Conservation (phyloP, 2,329 filamentous ascomycete species). For the Clarireedia monteithiana region DNA sequence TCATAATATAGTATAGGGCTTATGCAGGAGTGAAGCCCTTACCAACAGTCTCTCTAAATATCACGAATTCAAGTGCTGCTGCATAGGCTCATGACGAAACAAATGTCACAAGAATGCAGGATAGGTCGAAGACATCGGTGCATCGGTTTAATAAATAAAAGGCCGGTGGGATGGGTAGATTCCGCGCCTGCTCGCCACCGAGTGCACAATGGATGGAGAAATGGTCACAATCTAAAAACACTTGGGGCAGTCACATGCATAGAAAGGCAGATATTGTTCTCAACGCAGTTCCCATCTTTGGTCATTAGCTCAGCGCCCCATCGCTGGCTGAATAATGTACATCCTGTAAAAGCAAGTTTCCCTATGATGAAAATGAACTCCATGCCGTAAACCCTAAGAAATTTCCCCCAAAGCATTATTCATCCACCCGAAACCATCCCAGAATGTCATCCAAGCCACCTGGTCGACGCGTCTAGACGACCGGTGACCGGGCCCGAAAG, state of each 20-base stretch:
- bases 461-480: conserved; percentile 3
- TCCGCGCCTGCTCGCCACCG: no score
- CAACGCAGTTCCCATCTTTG: conserved; percentile 14
- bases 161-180: no score
- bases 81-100: no score
- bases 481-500: conserved; percentile 9
- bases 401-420: conserved; percentile 24
- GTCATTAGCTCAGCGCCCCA: conserved; percentile 24
- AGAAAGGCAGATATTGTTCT: background rate
- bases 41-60: no score
- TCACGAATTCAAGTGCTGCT: no score
- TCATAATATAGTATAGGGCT: no score
- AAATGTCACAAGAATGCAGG: no score
- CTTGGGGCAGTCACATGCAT: background rate
- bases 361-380: conserved; percentile 20
- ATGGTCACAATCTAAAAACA: background rate
- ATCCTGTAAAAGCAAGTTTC: conserved; percentile 14
- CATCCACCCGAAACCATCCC: conserved; percentile 14
- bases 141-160: no score
- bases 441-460: conserved; percentile 3
- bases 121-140: no score
- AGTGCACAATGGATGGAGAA: background rate
- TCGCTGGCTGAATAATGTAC: conserved; percentile 27
- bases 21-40: no score
- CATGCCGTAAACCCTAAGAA: conserved; percentile 19